Evolutionary conservation across 257 asterid genomes (phyloP).

Genomic region (Nicotiana otophora): DNA sequence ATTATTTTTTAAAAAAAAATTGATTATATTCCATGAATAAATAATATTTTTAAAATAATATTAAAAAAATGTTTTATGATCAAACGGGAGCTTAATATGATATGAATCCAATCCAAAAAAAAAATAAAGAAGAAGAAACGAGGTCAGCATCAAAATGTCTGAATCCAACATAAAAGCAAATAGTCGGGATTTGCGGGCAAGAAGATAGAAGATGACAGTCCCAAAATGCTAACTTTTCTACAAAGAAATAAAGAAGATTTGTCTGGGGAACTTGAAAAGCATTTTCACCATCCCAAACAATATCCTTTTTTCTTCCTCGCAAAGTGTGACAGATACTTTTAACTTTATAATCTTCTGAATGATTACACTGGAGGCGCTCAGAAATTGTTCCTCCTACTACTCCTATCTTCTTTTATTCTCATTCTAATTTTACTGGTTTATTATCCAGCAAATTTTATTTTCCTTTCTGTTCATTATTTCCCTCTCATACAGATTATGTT

Average conservation of each 20-base stretch:
- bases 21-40: no score
- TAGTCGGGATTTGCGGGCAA: constrained; percentile 21
- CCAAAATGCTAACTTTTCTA: not conserved
- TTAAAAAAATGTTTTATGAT: no score
- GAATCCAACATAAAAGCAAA: constrained; percentile 24
- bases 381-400: constrained; percentile 39
- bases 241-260: not conserved
- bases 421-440: not conserved
- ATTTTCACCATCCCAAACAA: not conserved
- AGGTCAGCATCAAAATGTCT: constrained; percentile 26
- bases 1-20: no score
- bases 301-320: not conserved
- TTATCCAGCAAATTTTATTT: not conserved
- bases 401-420: not conserved
- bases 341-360: constrained; percentile 21
- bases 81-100: no score
- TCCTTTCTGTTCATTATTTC: not conserved
- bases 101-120: not conserved
- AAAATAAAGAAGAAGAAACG: not conserved
- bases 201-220: not conserved
- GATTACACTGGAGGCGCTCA: constrained; percentile 53
- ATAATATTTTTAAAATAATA: no score
- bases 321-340: not conserved
- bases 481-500: constrained; percentile 13
- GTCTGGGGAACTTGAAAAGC: constrained; percentile 9